A percentile compares a stretch with the other conserved stretches of the same genome.
phyloP scores from a whole-genome alignment of 2,329 filamentous ascomycete genomes.

The Calonectria honghensis region DNA sequence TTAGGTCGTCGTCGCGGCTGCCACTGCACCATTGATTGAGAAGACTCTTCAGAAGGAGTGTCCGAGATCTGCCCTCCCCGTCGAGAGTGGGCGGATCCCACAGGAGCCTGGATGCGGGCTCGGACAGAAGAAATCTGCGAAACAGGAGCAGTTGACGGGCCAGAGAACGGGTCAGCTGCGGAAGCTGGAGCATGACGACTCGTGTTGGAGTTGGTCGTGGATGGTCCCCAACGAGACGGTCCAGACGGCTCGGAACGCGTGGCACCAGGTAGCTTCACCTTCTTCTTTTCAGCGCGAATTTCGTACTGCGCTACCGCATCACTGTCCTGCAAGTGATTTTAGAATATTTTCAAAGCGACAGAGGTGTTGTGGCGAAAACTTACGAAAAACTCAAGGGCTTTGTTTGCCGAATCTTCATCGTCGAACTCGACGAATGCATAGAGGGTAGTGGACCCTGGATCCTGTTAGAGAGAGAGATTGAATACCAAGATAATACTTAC shows the following conservation, averaged over 20 bases:
- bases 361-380: background rate
- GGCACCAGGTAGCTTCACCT: background rate
- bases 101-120: background rate
- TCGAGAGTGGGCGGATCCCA: background rate
- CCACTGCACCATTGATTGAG: background rate
- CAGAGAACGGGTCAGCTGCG: background rate
- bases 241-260: background rate
- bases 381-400: constrained; percentile 10
- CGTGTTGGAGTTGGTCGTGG: background rate
- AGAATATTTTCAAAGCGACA: background rate
- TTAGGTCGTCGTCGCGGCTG: background rate
- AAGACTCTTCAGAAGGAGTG: background rate
- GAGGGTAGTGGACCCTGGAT: constrained; percentile 47
- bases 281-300: constrained; percentile 28
- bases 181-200: background rate
- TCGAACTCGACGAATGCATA: constrained; percentile 62
- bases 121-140: background rate
- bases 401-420: background rate
- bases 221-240: background rate
- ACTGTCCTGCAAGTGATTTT: constrained; percentile 15
- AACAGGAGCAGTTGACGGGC: background rate
- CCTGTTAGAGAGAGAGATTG: constrained; percentile 40
- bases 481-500: constrained; percentile 40
- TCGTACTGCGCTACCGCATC: background rate
- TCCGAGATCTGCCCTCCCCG: background rate